phyloP scores from a whole-genome alignment of 2,329 filamentous ascomycete genomes.

The Alternaria brassicae region DNA sequence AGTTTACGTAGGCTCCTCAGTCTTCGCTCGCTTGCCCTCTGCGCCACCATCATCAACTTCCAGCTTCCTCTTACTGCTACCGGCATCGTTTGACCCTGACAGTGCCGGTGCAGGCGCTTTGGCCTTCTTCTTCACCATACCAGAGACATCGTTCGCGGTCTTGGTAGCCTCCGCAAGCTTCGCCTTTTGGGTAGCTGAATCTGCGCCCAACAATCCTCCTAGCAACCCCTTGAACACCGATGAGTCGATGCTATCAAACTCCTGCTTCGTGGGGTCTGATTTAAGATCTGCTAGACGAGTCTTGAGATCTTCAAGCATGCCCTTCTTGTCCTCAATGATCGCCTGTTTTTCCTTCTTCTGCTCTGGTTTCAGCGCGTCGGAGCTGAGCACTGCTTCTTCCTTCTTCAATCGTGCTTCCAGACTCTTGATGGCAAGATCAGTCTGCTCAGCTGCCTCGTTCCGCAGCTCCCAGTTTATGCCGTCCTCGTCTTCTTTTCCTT shows the following conservation, averaged over 20 bases:
- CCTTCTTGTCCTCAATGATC: conserved; percentile 75
- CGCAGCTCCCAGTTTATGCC: conserved; percentile 72
- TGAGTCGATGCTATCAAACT: conserved; percentile 52
- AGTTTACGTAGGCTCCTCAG: conserved; percentile 33
- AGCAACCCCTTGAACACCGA: conserved; percentile 66
- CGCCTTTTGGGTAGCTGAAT: conserved; percentile 66
- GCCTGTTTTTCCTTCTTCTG: conserved; percentile 67
- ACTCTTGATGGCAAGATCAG: conserved; percentile 76
- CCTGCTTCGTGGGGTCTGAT: conserved; percentile 60
- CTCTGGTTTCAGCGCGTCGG: conserved; percentile 57
- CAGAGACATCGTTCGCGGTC: conserved; percentile 74
- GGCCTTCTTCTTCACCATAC: conserved; percentile 74
- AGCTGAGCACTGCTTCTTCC: conserved; percentile 70
- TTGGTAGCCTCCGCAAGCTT: conserved; percentile 76
- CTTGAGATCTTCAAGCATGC: conserved; percentile 76
- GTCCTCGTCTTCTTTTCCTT: conserved; percentile 54
- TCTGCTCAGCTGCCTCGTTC: conserved; percentile 73
- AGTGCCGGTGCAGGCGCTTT: conserved; percentile 54
- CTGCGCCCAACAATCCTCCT: conserved; percentile 68
- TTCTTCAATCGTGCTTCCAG: conserved; percentile 73
- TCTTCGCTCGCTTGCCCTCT: conserved; percentile 45
- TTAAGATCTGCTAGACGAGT: conserved; percentile 71
- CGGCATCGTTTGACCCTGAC: conserved; percentile 7
- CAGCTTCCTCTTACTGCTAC: conserved; percentile 44
- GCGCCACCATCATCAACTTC: conserved; percentile 33